These are phyloP conservation scores for Lichtheimia ornata DNA, from an alignment of 371 early-diverging fungal species.

Conservation along the genomic window DNA sequence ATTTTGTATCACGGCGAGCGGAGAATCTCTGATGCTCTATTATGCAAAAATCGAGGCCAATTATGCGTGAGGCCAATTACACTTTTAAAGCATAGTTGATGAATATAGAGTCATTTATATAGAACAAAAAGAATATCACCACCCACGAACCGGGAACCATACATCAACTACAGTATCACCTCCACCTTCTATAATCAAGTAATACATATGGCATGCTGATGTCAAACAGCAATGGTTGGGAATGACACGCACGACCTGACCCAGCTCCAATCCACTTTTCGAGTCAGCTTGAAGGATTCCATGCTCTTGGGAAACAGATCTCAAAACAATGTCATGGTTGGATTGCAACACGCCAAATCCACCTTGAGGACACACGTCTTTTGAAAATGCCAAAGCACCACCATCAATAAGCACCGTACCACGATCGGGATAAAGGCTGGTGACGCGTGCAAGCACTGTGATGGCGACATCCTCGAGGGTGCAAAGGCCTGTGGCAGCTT, in stretches of 20 bases:
- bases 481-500: conserved; percentile 36
- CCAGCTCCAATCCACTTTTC: conserved; percentile 15
- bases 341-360: conserved; percentile 37
- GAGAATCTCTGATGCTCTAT: too few species aligned
- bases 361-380: conserved; percentile 46
- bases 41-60: too few species aligned
- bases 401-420: conserved; percentile 38
- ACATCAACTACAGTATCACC: conserved; percentile 40
- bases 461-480: conserved; percentile 28
- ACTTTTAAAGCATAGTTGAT: too few species aligned
- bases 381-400: conserved; percentile 48
- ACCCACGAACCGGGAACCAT: conserved; percentile 51
- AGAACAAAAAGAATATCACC: conserved; percentile 18
- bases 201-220: conserved; percentile 38
- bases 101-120: too few species aligned
- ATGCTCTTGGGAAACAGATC: conserved; percentile 36
- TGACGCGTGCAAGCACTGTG: conserved; percentile 37
- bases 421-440: conserved; percentile 38
- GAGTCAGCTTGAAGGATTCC: conserved; percentile 28
- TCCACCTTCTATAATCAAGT: conserved; percentile 36
- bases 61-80: too few species aligned
- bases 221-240: conserved; percentile 50
- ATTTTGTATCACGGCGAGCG: too few species aligned
- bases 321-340: conserved; percentile 11
- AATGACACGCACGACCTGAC: conserved; percentile 27